Evolutionary conservation across 2,329 filamentous ascomycete genomes (phyloP), one percentile per base, ranked within the genome.

Genomic region (Ceratocystis destructans): DNA sequence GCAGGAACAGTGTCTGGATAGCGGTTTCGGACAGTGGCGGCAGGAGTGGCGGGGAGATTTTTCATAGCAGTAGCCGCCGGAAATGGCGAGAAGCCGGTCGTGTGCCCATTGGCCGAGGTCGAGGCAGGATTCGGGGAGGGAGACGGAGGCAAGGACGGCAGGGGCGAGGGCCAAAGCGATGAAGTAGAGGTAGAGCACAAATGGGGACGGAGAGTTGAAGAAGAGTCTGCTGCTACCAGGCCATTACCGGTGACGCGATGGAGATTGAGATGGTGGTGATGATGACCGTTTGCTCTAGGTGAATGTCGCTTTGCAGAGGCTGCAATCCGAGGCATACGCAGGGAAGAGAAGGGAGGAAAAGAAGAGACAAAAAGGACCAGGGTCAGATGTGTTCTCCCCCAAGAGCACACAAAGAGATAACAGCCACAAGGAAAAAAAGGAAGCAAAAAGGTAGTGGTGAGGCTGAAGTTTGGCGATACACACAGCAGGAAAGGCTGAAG

Each of bases 191-290:
- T 15, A 41, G 37, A 59, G 46, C 20, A 22, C 8, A 7, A 45
- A 25, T 15, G 25, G 25, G 45, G 41, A 20, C 15, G 61, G 64
- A 25, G 88, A 85, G 46, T 3, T n/a, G 62, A 50, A 44, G 59
- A 53, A 31, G 46, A 17, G 57, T 10, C 73, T 86, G 37, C 53
- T 57, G 53, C 86, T 81, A 91, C 87, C 76, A 90, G 81, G 74
- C 90, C 90, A 87, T 89, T 91, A 76, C 88, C 85, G 73, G 81
- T 84, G 77, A 87, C 87, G 79, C 85, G 85, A 50, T 62, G 61
- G 53, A 46, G 50, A 76, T 86, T 41, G 37, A 41, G 82, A 78
- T 80, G 87, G 71, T 80, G 87, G 71, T 77, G 77, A 53, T 20
- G 48, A 53, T 22, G 17, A 7, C 20, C 48, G 48, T 8, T 53